A percentile compares a stretch with the other conserved stretches of the same genome.
These are phyloP conservation scores for Erodium chrysanthum DNA, from an alignment of 441 rosid genomes.

Conservation along the genomic window DNA sequence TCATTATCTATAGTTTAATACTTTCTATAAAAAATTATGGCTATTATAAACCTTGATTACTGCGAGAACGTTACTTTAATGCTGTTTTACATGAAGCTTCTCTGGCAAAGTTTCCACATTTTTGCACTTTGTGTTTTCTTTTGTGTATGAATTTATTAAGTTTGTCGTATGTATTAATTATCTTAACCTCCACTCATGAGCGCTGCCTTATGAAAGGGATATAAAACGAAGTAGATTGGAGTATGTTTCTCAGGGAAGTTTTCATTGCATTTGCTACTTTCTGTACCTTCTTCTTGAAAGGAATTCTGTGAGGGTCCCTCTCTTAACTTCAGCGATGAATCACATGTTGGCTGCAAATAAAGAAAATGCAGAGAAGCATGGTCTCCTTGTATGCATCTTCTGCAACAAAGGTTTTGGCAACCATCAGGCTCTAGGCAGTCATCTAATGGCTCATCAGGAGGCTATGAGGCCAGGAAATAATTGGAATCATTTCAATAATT, in stretches of 20 bases:
- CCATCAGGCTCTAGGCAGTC: conserved; percentile 24
- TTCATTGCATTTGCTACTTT: conserved; percentile 8
- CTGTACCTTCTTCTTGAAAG: conserved; percentile 14
- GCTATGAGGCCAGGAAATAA: conserved; percentile 13
- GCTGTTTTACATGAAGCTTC: conserved; percentile 9
- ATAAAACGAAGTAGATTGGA: conserved; percentile 19
- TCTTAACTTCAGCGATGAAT: conserved; percentile 21
- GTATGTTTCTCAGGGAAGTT: conserved; percentile 17
- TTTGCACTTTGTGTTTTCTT: conserved; percentile 11
- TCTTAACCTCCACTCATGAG: conserved; percentile 13
- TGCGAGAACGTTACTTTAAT: conserved; percentile 1
- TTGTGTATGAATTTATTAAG: conserved; percentile 20
- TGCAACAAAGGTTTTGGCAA: conserved; percentile 21
- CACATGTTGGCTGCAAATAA: conserved; percentile 3
- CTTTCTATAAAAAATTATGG: conserved; percentile 17
- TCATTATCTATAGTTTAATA: conserved; percentile 10
- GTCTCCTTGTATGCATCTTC: conserved; percentile 17
- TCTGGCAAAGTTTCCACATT: conserved; percentile 13
- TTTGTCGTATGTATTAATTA: conserved; percentile 18
- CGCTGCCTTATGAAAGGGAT: conserved; percentile 12
- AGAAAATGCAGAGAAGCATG: conserved; percentile 16
- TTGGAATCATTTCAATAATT: conserved; percentile 7
- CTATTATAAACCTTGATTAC: conserved; percentile 11
- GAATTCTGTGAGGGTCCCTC: conserved; percentile 6
- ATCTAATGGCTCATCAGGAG: conserved; percentile 22